A percentile compares a stretch with the other conserved stretches of the same genome.
Evolutionary conservation across 1,284 basidiomycete genomes (phyloP).

Genomic region (Ceratorhiza oryzae-sativae): DNA sequence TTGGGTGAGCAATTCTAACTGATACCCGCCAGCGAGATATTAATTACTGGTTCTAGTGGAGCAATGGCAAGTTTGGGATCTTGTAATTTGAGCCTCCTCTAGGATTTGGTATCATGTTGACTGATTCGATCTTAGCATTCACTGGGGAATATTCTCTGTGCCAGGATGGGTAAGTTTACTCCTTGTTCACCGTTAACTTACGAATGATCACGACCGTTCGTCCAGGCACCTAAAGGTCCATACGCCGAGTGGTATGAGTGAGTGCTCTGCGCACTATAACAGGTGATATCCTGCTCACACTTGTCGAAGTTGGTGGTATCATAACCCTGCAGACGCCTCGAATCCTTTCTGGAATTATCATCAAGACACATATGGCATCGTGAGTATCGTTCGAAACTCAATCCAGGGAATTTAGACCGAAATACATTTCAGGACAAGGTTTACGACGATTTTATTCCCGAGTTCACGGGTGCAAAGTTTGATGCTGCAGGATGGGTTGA

Average conservation of each 20-base stretch:
- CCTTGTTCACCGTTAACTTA: not conserved
- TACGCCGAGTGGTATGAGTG: conserved; percentile 68
- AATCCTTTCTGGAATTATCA: conserved; percentile 56
- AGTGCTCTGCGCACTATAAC: conserved; percentile 41
- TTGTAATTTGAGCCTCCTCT: conserved; percentile 54
- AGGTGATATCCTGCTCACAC: too few species aligned
- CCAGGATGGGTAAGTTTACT: conserved; percentile 44
- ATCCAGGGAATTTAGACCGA: not conserved
- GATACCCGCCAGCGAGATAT: too few species aligned
- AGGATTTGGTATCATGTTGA: not conserved
- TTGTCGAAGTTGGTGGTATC: conserved; percentile 46
- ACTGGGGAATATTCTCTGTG: conserved; percentile 65
- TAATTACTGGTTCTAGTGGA: conserved; percentile 50
- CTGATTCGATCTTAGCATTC: conserved; percentile 52
- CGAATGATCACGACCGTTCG: not conserved
- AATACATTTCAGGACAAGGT: conserved; percentile 52
- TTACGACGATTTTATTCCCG: conserved; percentile 65
- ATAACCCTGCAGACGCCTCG: conserved; percentile 40
- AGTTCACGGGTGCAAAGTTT: conserved; percentile 61
- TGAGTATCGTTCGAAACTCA: conserved; percentile 42
- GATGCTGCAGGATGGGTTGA: conserved; percentile 63
- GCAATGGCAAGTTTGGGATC: conserved; percentile 62
- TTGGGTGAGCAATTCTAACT: conserved; percentile 52
- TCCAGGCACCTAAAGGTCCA: conserved; percentile 44
- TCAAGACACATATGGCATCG: conserved; percentile 58